Evolutionary conservation across 192 early-diverging fungal genomes (phyloP).

Genomic region (Gryganskiella cystojenkinii): DNA sequence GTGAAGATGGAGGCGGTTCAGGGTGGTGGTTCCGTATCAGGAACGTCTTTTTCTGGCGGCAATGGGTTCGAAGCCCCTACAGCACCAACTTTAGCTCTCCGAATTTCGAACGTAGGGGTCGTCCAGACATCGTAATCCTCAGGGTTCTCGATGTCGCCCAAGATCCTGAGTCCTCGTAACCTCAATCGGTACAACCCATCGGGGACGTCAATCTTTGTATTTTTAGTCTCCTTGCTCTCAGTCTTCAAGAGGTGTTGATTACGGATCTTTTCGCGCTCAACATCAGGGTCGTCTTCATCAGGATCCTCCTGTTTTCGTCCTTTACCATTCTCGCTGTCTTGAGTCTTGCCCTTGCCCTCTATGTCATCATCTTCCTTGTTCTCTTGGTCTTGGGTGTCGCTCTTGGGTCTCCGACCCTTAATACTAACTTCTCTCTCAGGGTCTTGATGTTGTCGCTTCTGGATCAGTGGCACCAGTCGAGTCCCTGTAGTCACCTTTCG

Average conservation of each 20-base stretch:
- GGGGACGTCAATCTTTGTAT: conserved; percentile 5
- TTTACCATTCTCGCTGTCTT: background rate
- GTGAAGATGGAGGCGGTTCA: too few species aligned
- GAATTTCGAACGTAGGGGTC: conserved; percentile 14
- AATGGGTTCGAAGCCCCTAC: too few species aligned
- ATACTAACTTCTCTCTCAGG: background rate
- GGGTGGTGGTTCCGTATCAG: too few species aligned
- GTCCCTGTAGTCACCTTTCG: background rate
- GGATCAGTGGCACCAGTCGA: background rate
- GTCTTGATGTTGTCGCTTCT: background rate
- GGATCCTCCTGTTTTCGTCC: background rate
- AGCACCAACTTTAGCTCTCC: background rate
- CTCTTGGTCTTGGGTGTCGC: too few species aligned
- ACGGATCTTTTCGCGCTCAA: background rate
- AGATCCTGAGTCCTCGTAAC: conserved; percentile 12
- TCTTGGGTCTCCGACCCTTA: too few species aligned
- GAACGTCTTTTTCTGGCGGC: too few species aligned
- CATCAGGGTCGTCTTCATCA: too few species aligned
- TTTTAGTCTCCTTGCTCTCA: background rate
- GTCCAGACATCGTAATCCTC: conserved; percentile 38
- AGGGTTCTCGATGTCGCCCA: conserved; percentile 21
- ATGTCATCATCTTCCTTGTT: background rate
- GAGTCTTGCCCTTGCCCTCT: background rate
- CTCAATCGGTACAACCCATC: conserved; percentile 27
- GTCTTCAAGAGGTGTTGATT: conserved; percentile 1